Conservation (phyloP, 2,329 filamentous ascomycete genomes). For the Sclerotiophoma versabilis region DNA sequence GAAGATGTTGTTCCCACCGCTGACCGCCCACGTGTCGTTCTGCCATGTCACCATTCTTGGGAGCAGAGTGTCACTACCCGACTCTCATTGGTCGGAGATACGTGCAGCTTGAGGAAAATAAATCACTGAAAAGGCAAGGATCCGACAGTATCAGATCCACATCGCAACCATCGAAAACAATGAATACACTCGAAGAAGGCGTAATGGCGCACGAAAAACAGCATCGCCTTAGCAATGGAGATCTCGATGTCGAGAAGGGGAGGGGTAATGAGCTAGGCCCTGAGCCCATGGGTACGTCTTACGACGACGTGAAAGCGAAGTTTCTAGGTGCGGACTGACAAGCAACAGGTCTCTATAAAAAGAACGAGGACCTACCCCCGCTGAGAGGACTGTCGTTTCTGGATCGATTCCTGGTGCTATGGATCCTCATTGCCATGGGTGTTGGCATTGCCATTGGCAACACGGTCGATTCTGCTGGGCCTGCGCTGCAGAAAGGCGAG, state of each 20-base stretch:
- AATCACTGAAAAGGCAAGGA: neutral
- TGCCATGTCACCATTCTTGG: neutral
- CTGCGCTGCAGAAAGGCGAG: constrained; percentile 70
- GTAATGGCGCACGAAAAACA: constrained; percentile 11
- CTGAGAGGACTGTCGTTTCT: constrained; percentile 54
- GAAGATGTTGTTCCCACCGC: neutral
- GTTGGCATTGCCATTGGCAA: constrained; percentile 79
- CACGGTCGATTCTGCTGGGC: constrained; percentile 69
- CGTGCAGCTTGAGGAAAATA: neutral
- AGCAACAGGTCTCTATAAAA: constrained; percentile 4
- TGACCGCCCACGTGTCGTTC: constrained; percentile 7
- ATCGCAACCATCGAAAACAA: neutral
- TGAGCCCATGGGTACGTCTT: constrained; percentile 1
- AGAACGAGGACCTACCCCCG: constrained; percentile 26
- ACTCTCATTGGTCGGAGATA: constrained; percentile 13
- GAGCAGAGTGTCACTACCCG: constrained; percentile 15
- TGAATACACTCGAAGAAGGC: constrained; percentile 27
- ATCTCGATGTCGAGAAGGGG: constrained; percentile 22
- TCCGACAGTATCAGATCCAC: neutral
- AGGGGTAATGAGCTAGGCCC: neutral
- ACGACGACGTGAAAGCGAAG: neutral
- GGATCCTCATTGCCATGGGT: constrained; percentile 82
- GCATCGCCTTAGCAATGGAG: neutral
- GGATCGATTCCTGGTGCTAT: constrained; percentile 56
- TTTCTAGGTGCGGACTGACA: neutral